These are phyloP conservation scores for Penicillium taxi DNA, from an alignment of 495 filamentous ascomycete genomes.

Conservation along the genomic window DNA sequence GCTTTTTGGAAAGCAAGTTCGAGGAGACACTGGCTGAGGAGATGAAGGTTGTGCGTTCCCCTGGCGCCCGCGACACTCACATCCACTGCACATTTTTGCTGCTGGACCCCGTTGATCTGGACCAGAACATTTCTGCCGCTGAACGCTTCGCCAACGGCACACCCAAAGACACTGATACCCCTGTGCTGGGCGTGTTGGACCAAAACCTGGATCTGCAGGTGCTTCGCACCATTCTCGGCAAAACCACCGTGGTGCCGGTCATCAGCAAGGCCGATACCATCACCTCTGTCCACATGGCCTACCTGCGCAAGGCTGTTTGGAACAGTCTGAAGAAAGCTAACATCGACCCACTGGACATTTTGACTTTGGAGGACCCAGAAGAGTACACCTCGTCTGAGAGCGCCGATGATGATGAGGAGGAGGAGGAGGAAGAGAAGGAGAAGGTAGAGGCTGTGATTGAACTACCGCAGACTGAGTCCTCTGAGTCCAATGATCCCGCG, in stretches of 20 bases:
- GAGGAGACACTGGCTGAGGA: constrained; percentile 97
- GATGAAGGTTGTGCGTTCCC: constrained; percentile 91
- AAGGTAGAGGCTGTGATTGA: constrained; percentile 3
- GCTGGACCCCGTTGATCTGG: constrained; percentile 80
- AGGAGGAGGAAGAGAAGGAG: constrained; percentile 1
- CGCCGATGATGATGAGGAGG: constrained; percentile 38
- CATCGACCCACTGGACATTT: constrained; percentile 79
- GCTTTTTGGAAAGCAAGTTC: constrained; percentile 95
- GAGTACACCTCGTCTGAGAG: constrained; percentile 53
- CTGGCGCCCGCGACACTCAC: constrained; percentile 90
- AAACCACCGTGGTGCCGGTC: constrained; percentile 92
- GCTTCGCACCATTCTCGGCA: constrained; percentile 78
- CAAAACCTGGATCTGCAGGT: constrained; percentile 88
- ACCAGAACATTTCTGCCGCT: constrained; percentile 68
- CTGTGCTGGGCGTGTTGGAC: constrained; percentile 60
- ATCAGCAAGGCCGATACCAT: constrained; percentile 97
- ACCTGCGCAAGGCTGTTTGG: constrained; percentile 86
- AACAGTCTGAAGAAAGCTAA: constrained; percentile 76
- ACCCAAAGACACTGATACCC: constrained; percentile 40
- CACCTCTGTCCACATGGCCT: constrained; percentile 85
- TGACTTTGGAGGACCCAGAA: constrained; percentile 70
- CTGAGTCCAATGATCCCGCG: constrained; percentile 3
- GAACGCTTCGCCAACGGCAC: constrained; percentile 50
- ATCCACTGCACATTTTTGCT: constrained; percentile 94
- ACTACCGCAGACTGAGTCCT: constrained; percentile 2